A percentile compares a stretch with the other conserved stretches of the same genome.
phyloP scores from a whole-genome alignment of 805 yeast genomes.

The Yamadazyma phyllophila region DNA sequence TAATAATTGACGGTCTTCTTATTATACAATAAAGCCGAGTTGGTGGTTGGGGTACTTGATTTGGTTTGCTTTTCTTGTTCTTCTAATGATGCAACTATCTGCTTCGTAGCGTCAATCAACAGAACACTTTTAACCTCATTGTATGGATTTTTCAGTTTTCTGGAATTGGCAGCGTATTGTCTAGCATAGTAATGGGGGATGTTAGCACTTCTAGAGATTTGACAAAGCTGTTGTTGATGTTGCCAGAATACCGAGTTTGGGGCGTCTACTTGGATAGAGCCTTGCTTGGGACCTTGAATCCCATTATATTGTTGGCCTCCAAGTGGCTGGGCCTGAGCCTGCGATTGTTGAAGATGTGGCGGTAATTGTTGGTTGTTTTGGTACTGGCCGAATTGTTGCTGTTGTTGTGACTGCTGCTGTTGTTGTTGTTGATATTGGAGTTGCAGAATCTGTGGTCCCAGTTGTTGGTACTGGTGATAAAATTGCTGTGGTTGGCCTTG shows the following conservation, averaged over 20 bases:
- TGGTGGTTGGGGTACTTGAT: slow-evolving; percentile 34
- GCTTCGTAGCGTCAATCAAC: slow-evolving; percentile 42
- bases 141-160: slow-evolving; percentile 43
- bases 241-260: slow-evolving; percentile 62
- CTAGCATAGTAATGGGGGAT: slow-evolving; percentile 82
- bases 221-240: slow-evolving; percentile 73
- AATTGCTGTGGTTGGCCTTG: slow-evolving; percentile 14
- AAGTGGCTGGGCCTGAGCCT: slow-evolving; percentile 1
- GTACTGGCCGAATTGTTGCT: slow-evolving; percentile 22
- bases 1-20: slow-evolving; percentile 43
- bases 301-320: neutral
- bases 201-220: slow-evolving; percentile 61
- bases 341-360: slow-evolving; percentile 5
- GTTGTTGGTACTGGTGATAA: slow-evolving; percentile 19
- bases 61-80: slow-evolving; percentile 40
- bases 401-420: slow-evolving; percentile 21
- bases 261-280: slow-evolving; percentile 29
- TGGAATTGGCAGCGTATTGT: slow-evolving; percentile 68
- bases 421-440: slow-evolving; percentile 22
- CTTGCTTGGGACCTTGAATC: slow-evolving; percentile 5
- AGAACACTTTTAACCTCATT: slow-evolving; percentile 36
- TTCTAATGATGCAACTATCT: slow-evolving; percentile 33
- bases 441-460: slow-evolving; percentile 22
- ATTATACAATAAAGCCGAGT: slow-evolving; percentile 40
- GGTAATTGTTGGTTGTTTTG: slow-evolving; percentile 15